Conservation (phyloP, 208 protist species). For the Angomonas desouzai region DNA sequence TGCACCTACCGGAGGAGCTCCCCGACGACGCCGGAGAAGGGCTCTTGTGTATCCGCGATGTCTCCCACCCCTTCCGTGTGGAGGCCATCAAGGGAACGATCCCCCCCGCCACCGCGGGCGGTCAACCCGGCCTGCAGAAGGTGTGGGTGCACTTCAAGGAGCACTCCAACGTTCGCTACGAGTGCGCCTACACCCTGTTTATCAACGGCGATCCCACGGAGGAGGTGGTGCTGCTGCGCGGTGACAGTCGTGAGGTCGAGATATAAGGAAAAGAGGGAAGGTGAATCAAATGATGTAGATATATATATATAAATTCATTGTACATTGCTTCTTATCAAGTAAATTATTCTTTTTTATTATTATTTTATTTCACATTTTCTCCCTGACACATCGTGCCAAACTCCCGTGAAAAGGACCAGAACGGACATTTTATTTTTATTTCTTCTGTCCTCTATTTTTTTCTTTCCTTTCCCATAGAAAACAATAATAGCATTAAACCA, state of each 20-base stretch:
- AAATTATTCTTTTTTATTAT: too few relatives aligned
- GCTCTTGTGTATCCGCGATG: conserved; percentile 31
- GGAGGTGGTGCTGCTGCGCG: conserved; percentile 44
- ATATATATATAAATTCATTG: not conserved
- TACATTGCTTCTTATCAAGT: conserved; percentile 1
- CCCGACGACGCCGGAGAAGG: conserved; percentile 20
- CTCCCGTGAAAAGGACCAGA: too few relatives aligned
- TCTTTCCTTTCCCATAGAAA: not conserved
- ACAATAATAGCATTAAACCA: conserved; percentile 1
- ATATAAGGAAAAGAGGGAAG: conserved; percentile 27
- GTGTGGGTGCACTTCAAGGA: conserved; percentile 51
- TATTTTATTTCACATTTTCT: too few relatives aligned
- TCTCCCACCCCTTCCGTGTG: conserved; percentile 45
- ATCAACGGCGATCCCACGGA: conserved; percentile 37
- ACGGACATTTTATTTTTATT: conserved; percentile 7
- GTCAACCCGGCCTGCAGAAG: conserved; percentile 42
- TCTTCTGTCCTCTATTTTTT: conserved; percentile 7
- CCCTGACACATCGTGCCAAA: too few relatives aligned
- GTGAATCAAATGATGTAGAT: not conserved
- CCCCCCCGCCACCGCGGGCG: conserved; percentile 64
- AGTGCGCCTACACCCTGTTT: conserved; percentile 50
- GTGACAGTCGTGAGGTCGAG: conserved; percentile 81
- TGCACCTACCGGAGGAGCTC: conserved; percentile 33
- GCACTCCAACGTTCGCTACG: conserved; percentile 70
- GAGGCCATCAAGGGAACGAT: conserved; percentile 39